Percentiles rank a stretch among this genome's conserved stretches.
These are phyloP conservation scores for Sordariomycetes sp. DNA, from an alignment of 2,329 filamentous ascomycete species.

Conservation along the genomic window DNA sequence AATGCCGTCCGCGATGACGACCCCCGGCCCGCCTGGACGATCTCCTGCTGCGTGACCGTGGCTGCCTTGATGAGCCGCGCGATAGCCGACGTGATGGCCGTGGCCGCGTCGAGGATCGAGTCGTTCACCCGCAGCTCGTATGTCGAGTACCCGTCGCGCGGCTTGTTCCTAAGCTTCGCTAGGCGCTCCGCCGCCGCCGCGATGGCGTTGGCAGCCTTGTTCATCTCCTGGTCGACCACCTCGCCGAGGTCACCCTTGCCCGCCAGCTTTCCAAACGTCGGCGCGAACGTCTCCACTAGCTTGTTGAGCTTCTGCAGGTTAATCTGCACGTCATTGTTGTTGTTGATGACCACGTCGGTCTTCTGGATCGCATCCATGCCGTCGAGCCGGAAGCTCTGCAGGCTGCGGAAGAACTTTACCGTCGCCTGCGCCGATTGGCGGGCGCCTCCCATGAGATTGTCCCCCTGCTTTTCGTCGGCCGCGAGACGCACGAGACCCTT, in stretches of 20 bases:
- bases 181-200: conserved; percentile 83
- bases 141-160: conserved; percentile 87
- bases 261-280: conserved; percentile 71
- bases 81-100: conserved; percentile 89
- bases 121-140: conserved; percentile 97
- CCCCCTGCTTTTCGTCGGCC: conserved; percentile 89
- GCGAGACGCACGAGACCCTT: conserved; percentile 91
- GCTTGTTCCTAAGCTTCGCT: conserved; percentile 89
- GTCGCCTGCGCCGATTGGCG: conserved; percentile 77
- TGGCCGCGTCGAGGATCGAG: conserved; percentile 83
- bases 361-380: conserved; percentile 85
- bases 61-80: conserved; percentile 91
- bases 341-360: conserved; percentile 95
- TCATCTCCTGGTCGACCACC: conserved; percentile 82
- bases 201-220: conserved; percentile 90
- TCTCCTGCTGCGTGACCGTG: conserved; percentile 87
- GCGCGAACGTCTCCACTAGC: conserved; percentile 82
- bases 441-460: conserved; percentile 72
- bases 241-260: conserved; percentile 84
- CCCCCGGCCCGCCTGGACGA: conserved; percentile 85
- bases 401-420: conserved; percentile 86
- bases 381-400: conserved; percentile 89
- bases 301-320: conserved; percentile 91
- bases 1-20: conserved; percentile 83
- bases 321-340: conserved; percentile 91